Base-by-base conservation (phyloP, 495 filamentous ascomycete species). In the Podospora conica region DNA sequence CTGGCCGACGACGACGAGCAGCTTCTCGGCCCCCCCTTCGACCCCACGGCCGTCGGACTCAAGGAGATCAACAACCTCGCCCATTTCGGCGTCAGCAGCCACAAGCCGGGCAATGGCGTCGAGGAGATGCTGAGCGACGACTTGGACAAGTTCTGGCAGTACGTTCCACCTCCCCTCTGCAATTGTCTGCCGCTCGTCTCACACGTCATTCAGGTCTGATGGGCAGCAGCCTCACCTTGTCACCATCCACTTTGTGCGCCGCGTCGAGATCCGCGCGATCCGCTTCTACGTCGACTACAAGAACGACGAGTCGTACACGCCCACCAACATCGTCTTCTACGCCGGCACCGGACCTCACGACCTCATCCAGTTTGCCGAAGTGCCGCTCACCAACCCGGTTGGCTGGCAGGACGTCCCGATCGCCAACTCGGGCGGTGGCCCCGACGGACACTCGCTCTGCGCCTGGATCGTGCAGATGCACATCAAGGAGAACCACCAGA, bases 401-500 rank as follows among this genome's bases (percentile, higher is more conserved):
- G 95, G 95, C 3, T 98, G 95, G 95, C 87, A 94, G 27, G 87
- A 96, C 73, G 88, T 97, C 0, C 85, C 88, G 12, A 82, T 97
- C 53, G 82, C 84, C 15, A 87, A 88, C 25, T 91, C 91, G 3
- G 81, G 79, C n/a, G 81, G 82, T n/a, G 83, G 84, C 1, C 71
- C 74, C 1, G 84, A 86, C 25, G 88, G 86, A 0, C 87, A 87
- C 74, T 90, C 91, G 8, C 84, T 97, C 28, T 86, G 91, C 66
- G 91, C 89, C 40, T 96, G 90, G 79, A 85, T 98, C 55, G 82
- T 97, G 12, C 92, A 97, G 75, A 87, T 98, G 60, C 85, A 86
- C 60, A 84, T 98, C 68, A 84, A 91, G 64, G 96, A 97, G 79
- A 98, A 98, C 70, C 95, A 98, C 78, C 95, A 98, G 81, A 98